These are phyloP conservation scores for Closterium sp. DNA, from an alignment of 139 green algal species.

Conservation along the genomic window DNA sequence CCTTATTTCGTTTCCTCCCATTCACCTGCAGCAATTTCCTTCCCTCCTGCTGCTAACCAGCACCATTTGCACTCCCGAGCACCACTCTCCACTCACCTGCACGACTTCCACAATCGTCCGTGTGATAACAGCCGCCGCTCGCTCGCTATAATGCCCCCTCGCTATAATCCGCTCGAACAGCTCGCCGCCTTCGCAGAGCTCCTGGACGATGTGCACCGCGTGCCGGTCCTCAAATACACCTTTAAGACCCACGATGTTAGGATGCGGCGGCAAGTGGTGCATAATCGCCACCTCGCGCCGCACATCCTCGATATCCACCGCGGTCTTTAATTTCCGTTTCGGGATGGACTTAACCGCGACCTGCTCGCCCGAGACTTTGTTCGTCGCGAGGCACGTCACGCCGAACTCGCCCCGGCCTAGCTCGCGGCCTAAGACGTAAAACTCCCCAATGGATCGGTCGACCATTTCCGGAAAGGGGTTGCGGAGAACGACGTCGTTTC, in stretches of 20 bases:
- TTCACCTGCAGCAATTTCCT: neutral
- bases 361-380: conserved; percentile 48
- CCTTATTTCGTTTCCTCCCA: neutral
- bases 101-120: conserved; percentile 88
- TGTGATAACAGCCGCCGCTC: conserved; percentile 75
- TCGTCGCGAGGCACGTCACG: conserved; percentile 17
- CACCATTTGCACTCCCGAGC: neutral
- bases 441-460: conserved; percentile 1
- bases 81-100: too few species aligned
- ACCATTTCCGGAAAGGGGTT: neutral
- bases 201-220: conserved; percentile 67
- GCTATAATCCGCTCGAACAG: conserved; percentile 84
- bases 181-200: conserved; percentile 90
- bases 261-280: conserved; percentile 80
- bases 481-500: neutral
- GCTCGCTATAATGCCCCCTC: conserved; percentile 64
- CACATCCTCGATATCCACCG: conserved; percentile 93
- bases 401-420: conserved; percentile 48
- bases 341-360: conserved; percentile 89
- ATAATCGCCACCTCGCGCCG: conserved; percentile 92
- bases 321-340: conserved; percentile 82
- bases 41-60: neutral
- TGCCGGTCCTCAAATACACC: conserved; percentile 44
- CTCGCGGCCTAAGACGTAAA: conserved; percentile 27
- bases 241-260: conserved; percentile 74